A percentile compares a stretch with the other conserved stretches of the same genome.
These are phyloP conservation scores for Trypanosoma platydactyli DNA, from an alignment of 208 protist species.

Conservation along the genomic window DNA sequence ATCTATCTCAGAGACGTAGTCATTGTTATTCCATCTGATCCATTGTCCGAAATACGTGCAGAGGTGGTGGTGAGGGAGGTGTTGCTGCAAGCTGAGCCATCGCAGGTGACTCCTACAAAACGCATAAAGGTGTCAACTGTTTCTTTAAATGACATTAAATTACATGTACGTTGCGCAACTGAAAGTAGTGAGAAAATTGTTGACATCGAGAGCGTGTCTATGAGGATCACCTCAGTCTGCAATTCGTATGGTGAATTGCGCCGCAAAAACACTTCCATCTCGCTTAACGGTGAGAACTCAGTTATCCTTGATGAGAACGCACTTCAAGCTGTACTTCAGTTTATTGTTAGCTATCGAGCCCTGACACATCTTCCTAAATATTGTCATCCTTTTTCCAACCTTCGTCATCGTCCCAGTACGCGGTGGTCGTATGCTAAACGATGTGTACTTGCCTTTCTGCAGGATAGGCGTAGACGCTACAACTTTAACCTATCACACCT, in stretches of 20 bases:
- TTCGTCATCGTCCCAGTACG: constrained; percentile 33
- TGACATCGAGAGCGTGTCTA: constrained; percentile 30
- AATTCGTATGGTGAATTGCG: constrained; percentile 34
- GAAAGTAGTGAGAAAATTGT: constrained; percentile 31
- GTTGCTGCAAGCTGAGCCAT: constrained; percentile 46
- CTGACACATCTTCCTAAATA: constrained; percentile 50
- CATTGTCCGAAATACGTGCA: constrained; percentile 35
- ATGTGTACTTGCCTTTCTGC: constrained; percentile 53
- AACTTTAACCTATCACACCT: constrained; percentile 81
- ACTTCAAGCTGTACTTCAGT: constrained; percentile 48
- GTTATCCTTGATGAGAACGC: constrained; percentile 46
- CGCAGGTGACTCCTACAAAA: constrained; percentile 33
- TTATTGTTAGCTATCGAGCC: constrained; percentile 43
- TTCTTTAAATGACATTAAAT: constrained; percentile 22
- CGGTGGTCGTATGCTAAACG: constrained; percentile 57
- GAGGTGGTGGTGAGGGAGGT: constrained; percentile 44
- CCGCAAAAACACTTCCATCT: constrained; percentile 53
- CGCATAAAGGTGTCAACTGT: constrained; percentile 45
- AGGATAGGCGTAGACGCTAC: constrained; percentile 57
- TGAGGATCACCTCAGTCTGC: constrained; percentile 52
- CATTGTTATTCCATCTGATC: constrained; percentile 47
- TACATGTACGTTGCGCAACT: constrained; percentile 21
- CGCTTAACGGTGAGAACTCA: constrained; percentile 35
- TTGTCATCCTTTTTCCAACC: constrained; percentile 48
- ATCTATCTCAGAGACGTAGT: constrained; percentile 46